phyloP scores from a whole-genome alignment of 306 rosid species.

The Acacia crassicarpa region DNA sequence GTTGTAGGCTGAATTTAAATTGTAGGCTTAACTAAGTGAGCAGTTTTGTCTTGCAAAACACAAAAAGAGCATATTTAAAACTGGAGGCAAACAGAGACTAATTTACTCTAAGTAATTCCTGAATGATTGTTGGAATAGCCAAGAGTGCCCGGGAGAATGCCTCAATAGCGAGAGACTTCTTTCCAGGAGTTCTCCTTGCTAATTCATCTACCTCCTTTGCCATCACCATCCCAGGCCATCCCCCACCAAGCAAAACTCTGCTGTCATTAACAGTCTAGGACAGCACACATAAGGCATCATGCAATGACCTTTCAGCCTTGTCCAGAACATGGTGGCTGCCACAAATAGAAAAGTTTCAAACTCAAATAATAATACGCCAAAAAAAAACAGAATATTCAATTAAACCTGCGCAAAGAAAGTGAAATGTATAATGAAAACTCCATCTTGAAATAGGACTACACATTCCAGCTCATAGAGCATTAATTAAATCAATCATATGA shows the following conservation, averaged over 20 bases:
- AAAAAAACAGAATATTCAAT: conserved; percentile 13
- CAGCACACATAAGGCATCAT: conserved; percentile 95
- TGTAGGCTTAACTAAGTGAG: too few relatives aligned
- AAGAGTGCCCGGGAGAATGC: conserved; percentile 87
- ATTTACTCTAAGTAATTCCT: too few relatives aligned
- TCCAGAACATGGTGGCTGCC: conserved; percentile 94
- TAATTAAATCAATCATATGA: not conserved
- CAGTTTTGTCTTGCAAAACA: too few relatives aligned
- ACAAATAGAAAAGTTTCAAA: conserved; percentile 30
- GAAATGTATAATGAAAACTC: not conserved
- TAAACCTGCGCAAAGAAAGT: not conserved
- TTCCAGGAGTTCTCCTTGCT: conserved; percentile 93
- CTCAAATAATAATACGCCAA: not conserved
- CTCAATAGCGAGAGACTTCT: conserved; percentile 94
- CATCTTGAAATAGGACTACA: not conserved
- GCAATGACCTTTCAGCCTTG: conserved; percentile 97
- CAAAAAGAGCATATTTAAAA: too few relatives aligned
- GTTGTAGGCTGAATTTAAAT: too few relatives aligned
- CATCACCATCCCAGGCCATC: conserved; percentile 99
- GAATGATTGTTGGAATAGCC: conserved; percentile 88
- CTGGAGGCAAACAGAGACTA: too few relatives aligned
- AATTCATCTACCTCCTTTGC: conserved; percentile 85
- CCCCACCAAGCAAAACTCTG: conserved; percentile 93
- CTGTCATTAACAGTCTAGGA: conserved; percentile 94
- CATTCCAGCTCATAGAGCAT: not conserved